These are phyloP conservation scores for Pterocarpus macrocarpus DNA, from an alignment of 306 rosid genomes.

Conservation along the genomic window DNA sequence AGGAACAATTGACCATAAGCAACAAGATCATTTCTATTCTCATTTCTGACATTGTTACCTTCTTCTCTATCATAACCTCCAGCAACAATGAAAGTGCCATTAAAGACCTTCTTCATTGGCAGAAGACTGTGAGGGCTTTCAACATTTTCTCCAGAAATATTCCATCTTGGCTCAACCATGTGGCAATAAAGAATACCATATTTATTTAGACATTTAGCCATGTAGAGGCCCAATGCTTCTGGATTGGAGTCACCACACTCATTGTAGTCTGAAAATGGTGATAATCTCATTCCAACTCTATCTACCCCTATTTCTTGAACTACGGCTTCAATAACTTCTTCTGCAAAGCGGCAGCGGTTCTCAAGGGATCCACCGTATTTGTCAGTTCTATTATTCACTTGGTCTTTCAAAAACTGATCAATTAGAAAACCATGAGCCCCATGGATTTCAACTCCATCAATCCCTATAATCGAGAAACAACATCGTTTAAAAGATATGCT, in stretches of 20 bases:
- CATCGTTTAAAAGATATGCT: neutral
- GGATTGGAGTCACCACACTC: conserved; percentile 59
- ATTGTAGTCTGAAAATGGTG: conserved; percentile 54
- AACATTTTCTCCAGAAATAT: neutral
- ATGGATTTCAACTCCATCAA: conserved; percentile 70
- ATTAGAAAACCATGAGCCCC: conserved; percentile 63
- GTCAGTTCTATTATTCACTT: conserved; percentile 58
- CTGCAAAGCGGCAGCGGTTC: conserved; percentile 56
- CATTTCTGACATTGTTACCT: conserved; percentile 49
- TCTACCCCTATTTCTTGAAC: conserved; percentile 55
- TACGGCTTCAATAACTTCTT: conserved; percentile 55
- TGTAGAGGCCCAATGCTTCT: conserved; percentile 45
- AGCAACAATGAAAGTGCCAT: conserved; percentile 26
- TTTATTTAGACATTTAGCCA: conserved; percentile 50
- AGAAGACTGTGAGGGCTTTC: conserved; percentile 44
- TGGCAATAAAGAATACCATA: conserved; percentile 59
- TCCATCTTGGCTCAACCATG: conserved; percentile 64
- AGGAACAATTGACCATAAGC: conserved; percentile 54
- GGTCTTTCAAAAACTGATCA: conserved; percentile 63
- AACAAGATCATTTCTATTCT: conserved; percentile 46
- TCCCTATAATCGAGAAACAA: conserved; percentile 44
- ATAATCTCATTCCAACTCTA: conserved; percentile 56
- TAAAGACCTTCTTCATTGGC: conserved; percentile 55
- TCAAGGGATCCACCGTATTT: conserved; percentile 64
- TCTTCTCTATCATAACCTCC: conserved; percentile 45